Conservation (phyloP, 2,329 filamentous ascomycete species). For the Pseudopithomyces maydicus region DNA sequence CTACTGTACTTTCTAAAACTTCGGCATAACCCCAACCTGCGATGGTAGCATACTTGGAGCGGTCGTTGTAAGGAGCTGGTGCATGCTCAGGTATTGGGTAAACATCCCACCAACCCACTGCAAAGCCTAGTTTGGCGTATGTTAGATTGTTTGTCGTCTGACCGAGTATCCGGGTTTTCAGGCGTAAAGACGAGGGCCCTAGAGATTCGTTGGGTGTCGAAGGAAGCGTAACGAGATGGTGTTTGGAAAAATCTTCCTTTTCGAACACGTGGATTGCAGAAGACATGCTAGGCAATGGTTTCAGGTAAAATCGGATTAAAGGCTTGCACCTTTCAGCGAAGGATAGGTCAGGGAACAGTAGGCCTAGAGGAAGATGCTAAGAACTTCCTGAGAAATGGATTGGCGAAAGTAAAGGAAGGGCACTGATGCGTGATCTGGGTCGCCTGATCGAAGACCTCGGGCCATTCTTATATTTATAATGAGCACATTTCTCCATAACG, state of each 20-base stretch:
- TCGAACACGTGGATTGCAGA: conserved; percentile 22
- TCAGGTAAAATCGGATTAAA: too few relatives aligned
- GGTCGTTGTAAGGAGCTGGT: conserved; percentile 46
- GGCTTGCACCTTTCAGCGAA: too few relatives aligned
- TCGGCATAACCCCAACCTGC: conserved; percentile 56
- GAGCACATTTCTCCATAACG: too few relatives aligned
- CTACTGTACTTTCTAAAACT: conserved; percentile 49
- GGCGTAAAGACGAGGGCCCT: conserved; percentile 23
- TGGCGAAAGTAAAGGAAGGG: too few relatives aligned
- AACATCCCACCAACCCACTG: conserved; percentile 49
- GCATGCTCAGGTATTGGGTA: conserved; percentile 49
- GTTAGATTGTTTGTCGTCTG: conserved; percentile 33
- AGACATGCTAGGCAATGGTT: background rate
- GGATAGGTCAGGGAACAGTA: too few relatives aligned
- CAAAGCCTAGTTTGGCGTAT: conserved; percentile 24
- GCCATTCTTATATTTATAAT: too few relatives aligned
- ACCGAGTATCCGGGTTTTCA: conserved; percentile 24
- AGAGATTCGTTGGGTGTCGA: conserved; percentile 12
- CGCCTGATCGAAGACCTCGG: too few relatives aligned
- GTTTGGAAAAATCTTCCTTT: conserved; percentile 22
- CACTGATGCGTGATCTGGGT: too few relatives aligned
- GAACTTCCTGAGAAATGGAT: too few relatives aligned
- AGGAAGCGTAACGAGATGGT: conserved; percentile 21
- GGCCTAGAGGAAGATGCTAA: too few relatives aligned
- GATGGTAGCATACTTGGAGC: conserved; percentile 51